Percentiles rank a stretch among this genome's conserved stretches.
These are phyloP conservation scores for Russula brevipes DNA, from an alignment of 768 basidiomycete genomes.

Conservation along the genomic window DNA sequence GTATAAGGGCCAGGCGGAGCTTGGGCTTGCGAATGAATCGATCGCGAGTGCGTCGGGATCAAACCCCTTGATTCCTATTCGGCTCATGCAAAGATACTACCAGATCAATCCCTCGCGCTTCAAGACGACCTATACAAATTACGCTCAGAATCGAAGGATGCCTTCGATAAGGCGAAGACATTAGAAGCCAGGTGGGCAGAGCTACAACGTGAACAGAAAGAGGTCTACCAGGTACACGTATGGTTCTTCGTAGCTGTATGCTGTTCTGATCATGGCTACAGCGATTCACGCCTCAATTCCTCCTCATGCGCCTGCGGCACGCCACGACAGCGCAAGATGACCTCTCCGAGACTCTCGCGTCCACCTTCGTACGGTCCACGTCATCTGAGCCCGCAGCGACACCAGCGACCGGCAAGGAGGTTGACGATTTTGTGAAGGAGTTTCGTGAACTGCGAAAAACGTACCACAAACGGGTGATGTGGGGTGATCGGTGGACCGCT, in stretches of 20 bases:
- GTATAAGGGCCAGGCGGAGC: slow-evolving; percentile 69
- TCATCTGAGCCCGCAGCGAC: slow-evolving; percentile 27
- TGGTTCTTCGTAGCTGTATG: neutral
- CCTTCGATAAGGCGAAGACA: slow-evolving; percentile 80
- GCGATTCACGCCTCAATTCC: slow-evolving; percentile 84
- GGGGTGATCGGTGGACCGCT: slow-evolving; percentile 80
- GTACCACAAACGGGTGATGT: slow-evolving; percentile 92
- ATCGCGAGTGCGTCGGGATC: slow-evolving; percentile 64
- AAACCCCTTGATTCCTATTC: slow-evolving; percentile 10
- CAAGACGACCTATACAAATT: slow-evolving; percentile 73
- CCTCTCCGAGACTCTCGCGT: slow-evolving; percentile 75
- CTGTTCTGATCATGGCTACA: slow-evolving; percentile 30
- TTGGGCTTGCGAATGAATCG: slow-evolving; percentile 79
- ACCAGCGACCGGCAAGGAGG: slow-evolving; percentile 42
- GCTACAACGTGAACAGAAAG: slow-evolving; percentile 81
- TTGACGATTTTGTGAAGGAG: slow-evolving; percentile 83
- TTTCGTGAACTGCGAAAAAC: slow-evolving; percentile 82
- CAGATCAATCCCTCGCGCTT: slow-evolving; percentile 71
- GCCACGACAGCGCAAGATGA: slow-evolving; percentile 90
- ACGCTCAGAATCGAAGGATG: slow-evolving; percentile 75
- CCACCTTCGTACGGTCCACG: slow-evolving; percentile 65
- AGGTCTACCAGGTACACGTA: slow-evolving; percentile 71
- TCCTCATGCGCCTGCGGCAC: slow-evolving; percentile 81
- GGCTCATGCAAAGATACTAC: slow-evolving; percentile 2
- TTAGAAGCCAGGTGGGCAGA: slow-evolving; percentile 83